These are phyloP conservation scores for Tarenaya hassleriana DNA, from an alignment of 345 rosid species.

Conservation along the genomic window DNA sequence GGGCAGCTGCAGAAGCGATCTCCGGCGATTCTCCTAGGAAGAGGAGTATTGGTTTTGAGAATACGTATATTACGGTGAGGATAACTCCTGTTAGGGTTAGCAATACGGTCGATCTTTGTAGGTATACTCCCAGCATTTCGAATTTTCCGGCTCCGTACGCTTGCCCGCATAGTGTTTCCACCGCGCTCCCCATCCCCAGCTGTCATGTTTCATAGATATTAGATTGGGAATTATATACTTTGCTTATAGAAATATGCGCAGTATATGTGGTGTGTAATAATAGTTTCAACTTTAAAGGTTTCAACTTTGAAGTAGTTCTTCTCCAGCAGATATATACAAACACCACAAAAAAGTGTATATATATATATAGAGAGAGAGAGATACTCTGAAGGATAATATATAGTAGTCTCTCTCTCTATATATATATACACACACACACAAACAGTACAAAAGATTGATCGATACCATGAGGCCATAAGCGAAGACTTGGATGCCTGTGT, in stretches of 20 bases:
- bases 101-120: conserved; percentile 54
- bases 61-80: conserved; percentile 38
- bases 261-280: too few relatives aligned
- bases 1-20: conserved; percentile 50
- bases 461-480: conserved; percentile 32
- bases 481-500: conserved; percentile 50
- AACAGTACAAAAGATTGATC: neutral
- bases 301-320: too few relatives aligned
- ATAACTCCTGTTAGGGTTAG: conserved; percentile 41
- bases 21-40: conserved; percentile 45
- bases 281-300: too few relatives aligned
- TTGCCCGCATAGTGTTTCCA: conserved; percentile 71
- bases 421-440: too few relatives aligned
- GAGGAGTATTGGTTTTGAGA: conserved; percentile 38
- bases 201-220: too few relatives aligned
- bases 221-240: too few relatives aligned
- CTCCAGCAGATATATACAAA: too few relatives aligned
- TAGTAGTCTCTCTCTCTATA: too few relatives aligned
- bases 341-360: too few relatives aligned
- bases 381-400: too few relatives aligned
- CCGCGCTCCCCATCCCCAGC: conserved; percentile 67
- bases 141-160: conserved; percentile 50
- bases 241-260: too few relatives aligned
- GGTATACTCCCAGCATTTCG: conserved; percentile 52
- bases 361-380: too few relatives aligned